Percentiles rank a stretch among this genome's conserved stretches.
Evolutionary conservation across 2,329 filamentous ascomycete genomes (phyloP).

Genomic region (Stylonectria norvegica): DNA sequence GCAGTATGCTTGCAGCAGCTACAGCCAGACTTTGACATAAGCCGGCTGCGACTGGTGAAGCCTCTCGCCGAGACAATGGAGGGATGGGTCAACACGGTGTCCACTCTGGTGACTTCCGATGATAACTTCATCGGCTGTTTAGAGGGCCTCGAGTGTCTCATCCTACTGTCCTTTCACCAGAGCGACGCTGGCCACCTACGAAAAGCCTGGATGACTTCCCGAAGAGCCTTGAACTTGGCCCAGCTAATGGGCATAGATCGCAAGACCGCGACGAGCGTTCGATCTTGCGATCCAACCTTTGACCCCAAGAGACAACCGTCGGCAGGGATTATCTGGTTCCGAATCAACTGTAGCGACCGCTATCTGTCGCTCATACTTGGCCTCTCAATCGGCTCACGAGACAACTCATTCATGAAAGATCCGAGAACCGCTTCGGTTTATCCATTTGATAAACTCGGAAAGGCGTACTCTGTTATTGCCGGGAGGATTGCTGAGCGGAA

Average conservation of each 20-base stretch:
- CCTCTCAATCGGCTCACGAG: slow-evolving; percentile 42
- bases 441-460: slow-evolving; percentile 43
- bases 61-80: slow-evolving; percentile 19
- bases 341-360: slow-evolving; percentile 48
- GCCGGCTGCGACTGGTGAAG: slow-evolving; percentile 23
- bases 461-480: slow-evolving; percentile 40
- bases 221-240: slow-evolving; percentile 47
- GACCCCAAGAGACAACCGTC: slow-evolving; percentile 29
- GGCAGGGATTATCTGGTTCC: slow-evolving; percentile 42
- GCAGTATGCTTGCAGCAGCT: slow-evolving; percentile 46
- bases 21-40: slow-evolving; percentile 30
- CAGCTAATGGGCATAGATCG: slow-evolving; percentile 49
- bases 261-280: slow-evolving; percentile 31
- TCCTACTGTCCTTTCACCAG: slow-evolving; percentile 48
- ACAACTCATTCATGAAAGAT: slow-evolving; percentile 36
- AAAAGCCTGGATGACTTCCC: slow-evolving; percentile 50
- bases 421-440: slow-evolving; percentile 29
- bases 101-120: slow-evolving; percentile 44
- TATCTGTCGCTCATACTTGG: slow-evolving; percentile 51
- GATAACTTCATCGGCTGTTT: slow-evolving; percentile 50
- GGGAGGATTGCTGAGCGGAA: slow-evolving; percentile 49
- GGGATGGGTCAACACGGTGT: slow-evolving; percentile 31
- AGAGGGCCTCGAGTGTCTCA: slow-evolving; percentile 52
- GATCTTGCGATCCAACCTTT: slow-evolving; percentile 35
- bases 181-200: slow-evolving; percentile 52